Evolutionary conservation across 2,329 filamentous ascomycete species (phyloP).

Genomic region (Neurospora crassa): DNA sequence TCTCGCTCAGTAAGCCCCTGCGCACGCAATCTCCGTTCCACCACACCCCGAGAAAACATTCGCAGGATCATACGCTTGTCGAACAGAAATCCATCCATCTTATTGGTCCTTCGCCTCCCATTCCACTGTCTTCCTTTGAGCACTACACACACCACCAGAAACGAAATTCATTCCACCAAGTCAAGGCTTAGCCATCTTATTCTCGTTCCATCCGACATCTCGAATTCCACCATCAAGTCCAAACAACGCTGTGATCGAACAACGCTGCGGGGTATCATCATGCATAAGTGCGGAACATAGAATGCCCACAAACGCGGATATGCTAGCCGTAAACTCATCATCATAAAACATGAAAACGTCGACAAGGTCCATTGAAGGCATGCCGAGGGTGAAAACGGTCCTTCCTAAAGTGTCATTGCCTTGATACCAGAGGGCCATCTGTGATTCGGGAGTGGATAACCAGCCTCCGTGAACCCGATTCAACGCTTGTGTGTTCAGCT

Average conservation of each 20-base stretch:
- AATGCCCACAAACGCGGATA: not conserved
- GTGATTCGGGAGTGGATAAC: not conserved
- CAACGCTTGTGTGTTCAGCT: not conserved
- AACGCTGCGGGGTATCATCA: not conserved
- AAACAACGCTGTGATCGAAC: not conserved
- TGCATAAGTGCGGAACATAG: not conserved
- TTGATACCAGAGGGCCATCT: not conserved
- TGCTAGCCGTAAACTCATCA: not conserved
- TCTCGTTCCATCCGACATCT: not conserved
- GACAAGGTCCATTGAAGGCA: not conserved
- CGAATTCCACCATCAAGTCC: not conserved
- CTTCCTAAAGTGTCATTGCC: not conserved
- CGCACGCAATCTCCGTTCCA: not conserved
- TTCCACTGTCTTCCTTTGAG: not conserved
- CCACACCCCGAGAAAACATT: not conserved
- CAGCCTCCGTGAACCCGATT: not conserved
- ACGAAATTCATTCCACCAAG: not conserved
- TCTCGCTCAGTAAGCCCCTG: not conserved
- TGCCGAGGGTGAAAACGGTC: not conserved
- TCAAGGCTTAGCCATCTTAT: not conserved
- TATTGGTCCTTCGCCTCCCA: not conserved
- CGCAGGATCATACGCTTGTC: not conserved
- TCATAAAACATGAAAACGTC: not conserved
- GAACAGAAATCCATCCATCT: not conserved
- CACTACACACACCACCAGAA: not conserved